phyloP scores from a whole-genome alignment of 31 red algal species.

The Odonthalia washingtoniensis region DNA sequence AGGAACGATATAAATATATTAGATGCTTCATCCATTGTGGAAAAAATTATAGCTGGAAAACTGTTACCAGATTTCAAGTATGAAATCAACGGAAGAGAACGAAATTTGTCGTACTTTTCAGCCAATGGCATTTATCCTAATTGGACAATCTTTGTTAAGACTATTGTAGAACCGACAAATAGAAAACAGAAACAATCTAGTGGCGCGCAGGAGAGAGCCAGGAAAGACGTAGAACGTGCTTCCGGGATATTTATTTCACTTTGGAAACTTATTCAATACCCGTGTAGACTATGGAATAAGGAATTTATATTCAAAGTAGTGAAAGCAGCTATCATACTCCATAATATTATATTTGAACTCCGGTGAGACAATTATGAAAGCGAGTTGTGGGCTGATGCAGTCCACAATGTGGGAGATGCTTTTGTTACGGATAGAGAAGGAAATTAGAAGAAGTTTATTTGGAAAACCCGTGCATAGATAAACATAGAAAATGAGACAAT shows the following conservation, averaged over 20 bases:
- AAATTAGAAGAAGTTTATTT: neutral
- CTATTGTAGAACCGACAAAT: neutral
- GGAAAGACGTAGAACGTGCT: constrained; percentile 38
- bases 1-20: constrained; percentile 45
- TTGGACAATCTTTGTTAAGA: constrained; percentile 31
- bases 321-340: constrained; percentile 31
- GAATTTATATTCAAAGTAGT: neutral
- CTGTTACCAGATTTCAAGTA: neutral
- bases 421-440: neutral
- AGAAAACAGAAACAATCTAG: neutral
- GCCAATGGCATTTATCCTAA: constrained; percentile 41
- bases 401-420: neutral
- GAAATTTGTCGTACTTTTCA: neutral
- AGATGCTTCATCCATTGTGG: constrained; percentile 1
- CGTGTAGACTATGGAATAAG: neutral
- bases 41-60: neutral
- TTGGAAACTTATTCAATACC: constrained; percentile 26
- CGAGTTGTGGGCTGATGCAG: neutral
- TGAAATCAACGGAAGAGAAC: constrained; percentile 6
- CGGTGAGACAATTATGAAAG: neutral
- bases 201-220: neutral
- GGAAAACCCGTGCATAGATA: neutral
- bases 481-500: neutral
- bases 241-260: constrained; percentile 14
- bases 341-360: constrained; percentile 30